phyloP scores from a whole-genome alignment of 202 grass and related monocot genomes.

The Saccharum hybrid region DNA sequence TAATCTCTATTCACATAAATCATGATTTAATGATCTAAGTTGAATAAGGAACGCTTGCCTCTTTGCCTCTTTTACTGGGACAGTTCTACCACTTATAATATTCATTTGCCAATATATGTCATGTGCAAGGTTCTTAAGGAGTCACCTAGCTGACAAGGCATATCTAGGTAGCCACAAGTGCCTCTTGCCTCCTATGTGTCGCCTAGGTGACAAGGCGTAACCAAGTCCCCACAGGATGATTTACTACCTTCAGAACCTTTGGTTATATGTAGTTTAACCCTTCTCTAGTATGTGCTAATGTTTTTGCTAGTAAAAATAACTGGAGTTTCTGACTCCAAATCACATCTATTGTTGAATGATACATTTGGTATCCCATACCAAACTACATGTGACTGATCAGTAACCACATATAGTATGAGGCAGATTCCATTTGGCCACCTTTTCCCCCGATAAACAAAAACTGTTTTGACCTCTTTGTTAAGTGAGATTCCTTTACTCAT shows the following conservation, averaged over 20 bases:
- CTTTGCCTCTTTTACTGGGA: slow-evolving; percentile 29
- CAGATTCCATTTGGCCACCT: background rate
- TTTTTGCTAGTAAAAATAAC: background rate
- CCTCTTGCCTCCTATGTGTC: background rate
- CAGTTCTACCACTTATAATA: slow-evolving; percentile 5
- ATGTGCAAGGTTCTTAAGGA: slow-evolving; percentile 14
- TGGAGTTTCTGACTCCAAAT: background rate
- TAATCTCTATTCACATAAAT: slow-evolving; percentile 28
- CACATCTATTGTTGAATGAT: background rate
- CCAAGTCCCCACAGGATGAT: background rate
- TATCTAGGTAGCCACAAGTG: slow-evolving; percentile 2
- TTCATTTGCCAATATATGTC: slow-evolving; percentile 3
- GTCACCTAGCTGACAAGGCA: background rate
- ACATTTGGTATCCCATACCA: background rate
- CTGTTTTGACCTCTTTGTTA: background rate
- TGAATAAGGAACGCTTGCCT: slow-evolving; percentile 12
- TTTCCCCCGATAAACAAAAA: background rate
- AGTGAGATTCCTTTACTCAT: slow-evolving; percentile 14
- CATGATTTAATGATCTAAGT: slow-evolving; percentile 18
- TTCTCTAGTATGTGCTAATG: slow-evolving; percentile 19
- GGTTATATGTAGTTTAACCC: background rate
- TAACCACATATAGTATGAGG: slow-evolving; percentile 18
- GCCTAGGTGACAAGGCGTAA: background rate
- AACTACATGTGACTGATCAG: slow-evolving; percentile 12
- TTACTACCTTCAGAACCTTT: background rate